Evolutionary conservation across 169 alveolate species (phyloP), one percentile per base, ranked within the genome.

Genomic region (Plasmodium gallinaceum): DNA sequence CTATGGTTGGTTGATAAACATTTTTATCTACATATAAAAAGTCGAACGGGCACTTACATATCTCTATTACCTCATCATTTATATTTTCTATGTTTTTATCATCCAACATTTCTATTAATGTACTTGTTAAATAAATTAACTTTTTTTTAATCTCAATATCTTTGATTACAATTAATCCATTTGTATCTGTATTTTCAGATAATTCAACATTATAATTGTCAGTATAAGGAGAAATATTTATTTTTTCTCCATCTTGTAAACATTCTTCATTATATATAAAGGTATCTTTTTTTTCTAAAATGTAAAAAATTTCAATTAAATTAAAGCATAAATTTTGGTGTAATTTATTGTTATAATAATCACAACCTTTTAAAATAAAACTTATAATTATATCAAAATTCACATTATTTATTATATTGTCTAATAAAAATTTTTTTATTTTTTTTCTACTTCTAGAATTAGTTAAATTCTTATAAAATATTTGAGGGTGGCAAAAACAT

Each of bases 1-100:
- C 62, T 20, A 70, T n/a, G 5, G 92, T 86, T 26, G 92, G 78
- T 48, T 86, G 92, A 42, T 86, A 86, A n/a, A 86, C 74, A 86
- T 71, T 71, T 37, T 61, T 45, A 43, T 86, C 92, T 5, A 72
- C 86, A 61, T 86, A 86, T 48, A 69, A 65, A 9, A 54, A 16
- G 24, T 71, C 68, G 39, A 43, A 86, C n/a, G 86, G 92, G 42
- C 86, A 58, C 46, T 86, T 86, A 57, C 92, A 86, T 57, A 86
- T 86, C 58, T 86, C 92, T 0, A 86, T 71, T 22, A 70, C 87
- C 9, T 86, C 92, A 10, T 86, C 88, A 24, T 64, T 60, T 39
- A 86, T 74, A 45, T 70, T 52, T 46, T 86, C 24, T 22, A 86
- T 45, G n/a, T 88, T 60, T 14, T 62, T 48, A 9, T 86, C 92